Conservation (phyloP, 306 rosid species). For the Cucurbita argyrosperma region DNA sequence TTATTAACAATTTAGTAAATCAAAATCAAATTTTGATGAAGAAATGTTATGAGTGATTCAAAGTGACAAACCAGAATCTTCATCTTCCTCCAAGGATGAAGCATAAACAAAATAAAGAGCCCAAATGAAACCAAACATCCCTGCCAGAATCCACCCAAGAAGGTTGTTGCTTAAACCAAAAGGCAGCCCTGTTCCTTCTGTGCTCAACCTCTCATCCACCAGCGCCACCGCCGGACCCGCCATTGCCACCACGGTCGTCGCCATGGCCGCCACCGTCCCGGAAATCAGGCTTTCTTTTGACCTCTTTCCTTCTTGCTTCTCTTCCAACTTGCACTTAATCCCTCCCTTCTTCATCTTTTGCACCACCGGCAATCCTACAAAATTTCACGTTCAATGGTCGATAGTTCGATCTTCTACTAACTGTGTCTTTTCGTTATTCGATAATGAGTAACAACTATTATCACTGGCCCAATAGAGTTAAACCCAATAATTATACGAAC, state of each 20-base stretch:
- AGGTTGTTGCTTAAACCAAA: slow-evolving; percentile 88
- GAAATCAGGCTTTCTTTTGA: background rate
- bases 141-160: slow-evolving; percentile 74
- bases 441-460: too few species aligned
- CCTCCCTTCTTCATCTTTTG: slow-evolving; percentile 1
- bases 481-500: too few species aligned
- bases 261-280: slow-evolving; percentile 16
- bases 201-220: slow-evolving; percentile 84
- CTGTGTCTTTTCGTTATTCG: too few species aligned
- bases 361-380: background rate
- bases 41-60: background rate
- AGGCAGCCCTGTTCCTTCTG: slow-evolving; percentile 98
- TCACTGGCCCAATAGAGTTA: too few species aligned
- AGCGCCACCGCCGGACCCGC: slow-evolving; percentile 77
- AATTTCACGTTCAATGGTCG: background rate
- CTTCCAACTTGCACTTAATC: slow-evolving; percentile 1
- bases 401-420: too few species aligned
- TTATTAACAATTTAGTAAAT: background rate
- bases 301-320: background rate
- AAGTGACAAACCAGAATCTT: slow-evolving; percentile 88
- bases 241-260: slow-evolving; percentile 34
- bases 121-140: slow-evolving; percentile 73
- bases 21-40: background rate
- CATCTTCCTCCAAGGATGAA: slow-evolving; percentile 73
- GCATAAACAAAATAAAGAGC: slow-evolving; percentile 36